Evolutionary conservation across 2,329 filamentous ascomycete species (phyloP).

Genomic region (Colletotrichum viniferum): DNA sequence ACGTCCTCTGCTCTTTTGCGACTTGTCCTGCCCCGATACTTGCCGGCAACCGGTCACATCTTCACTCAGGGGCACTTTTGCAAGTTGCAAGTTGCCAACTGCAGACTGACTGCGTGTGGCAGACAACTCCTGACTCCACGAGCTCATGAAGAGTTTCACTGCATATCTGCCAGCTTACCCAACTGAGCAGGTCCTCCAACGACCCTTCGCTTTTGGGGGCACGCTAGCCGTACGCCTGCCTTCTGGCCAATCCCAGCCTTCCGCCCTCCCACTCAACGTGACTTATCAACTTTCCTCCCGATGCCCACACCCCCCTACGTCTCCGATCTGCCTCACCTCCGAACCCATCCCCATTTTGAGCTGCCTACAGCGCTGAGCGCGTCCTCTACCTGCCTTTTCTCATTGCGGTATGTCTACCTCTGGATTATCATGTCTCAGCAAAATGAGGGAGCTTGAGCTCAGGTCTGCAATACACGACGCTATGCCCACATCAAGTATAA

Average conservation of each 20-base stretch:
- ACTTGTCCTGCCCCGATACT: background rate
- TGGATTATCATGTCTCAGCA: background rate
- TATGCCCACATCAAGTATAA: background rate
- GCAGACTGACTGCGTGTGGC: background rate
- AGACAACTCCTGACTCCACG: background rate
- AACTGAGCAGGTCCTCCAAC: slow-evolving; percentile 8
- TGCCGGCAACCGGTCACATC: background rate
- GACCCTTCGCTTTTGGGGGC: background rate
- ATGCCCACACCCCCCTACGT: slow-evolving; percentile 12
- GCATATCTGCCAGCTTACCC: slow-evolving; percentile 11
- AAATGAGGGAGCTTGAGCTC: background rate
- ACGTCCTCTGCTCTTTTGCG: background rate
- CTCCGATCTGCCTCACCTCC: background rate
- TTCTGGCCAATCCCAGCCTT: slow-evolving; percentile 3
- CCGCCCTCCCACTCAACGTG: background rate
- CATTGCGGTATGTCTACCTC: background rate
- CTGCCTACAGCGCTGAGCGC: background rate
- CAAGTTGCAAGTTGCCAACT: background rate
- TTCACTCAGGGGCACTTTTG: background rate
- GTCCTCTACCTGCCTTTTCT: background rate
- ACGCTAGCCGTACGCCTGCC: background rate
- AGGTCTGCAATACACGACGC: background rate
- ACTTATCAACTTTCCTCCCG: background rate
- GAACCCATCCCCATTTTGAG: background rate
- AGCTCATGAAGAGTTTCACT: slow-evolving; percentile 13